Base-by-base conservation (phyloP, 768 basidiomycete genomes). In the Suillus subluteus region DNA sequence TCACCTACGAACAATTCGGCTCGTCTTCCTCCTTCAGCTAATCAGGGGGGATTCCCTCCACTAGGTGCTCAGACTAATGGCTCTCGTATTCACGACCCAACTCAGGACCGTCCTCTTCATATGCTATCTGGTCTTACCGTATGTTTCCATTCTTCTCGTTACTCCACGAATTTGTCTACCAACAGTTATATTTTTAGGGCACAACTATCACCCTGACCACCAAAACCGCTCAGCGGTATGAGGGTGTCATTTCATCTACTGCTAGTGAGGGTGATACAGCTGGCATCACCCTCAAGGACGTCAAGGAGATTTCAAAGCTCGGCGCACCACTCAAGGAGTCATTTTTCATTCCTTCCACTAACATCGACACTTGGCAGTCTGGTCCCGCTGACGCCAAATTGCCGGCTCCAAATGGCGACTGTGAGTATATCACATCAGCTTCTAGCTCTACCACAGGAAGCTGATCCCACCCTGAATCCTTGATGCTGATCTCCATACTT, bases 241-340 rank as follows among this genome's bases (percentile, higher is more conserved):
- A 94, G 74, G 93, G 92, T 65, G 87, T 87, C 69, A 81, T 95
- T 65, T 79, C 72, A 16, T 87, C 87, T 32, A 89, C 90, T 48
- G 75, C 74, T 66, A 79, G 75, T 26, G 91, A 93, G 72, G 88
- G 89, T 56, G 90, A 92, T 75, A 87, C 85, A 35, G 77, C 81
- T 15, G 94, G 93, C 56, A 86, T 94, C 63, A 88, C 88, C 9
- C 84, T 95, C 68, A 90, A 88, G 74, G 91, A 94, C 76, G 91
- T 86, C 73, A 91, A 88, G 79, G 92, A 95, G 69, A 79, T 94
- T 62, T 81, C 85, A 16, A 83, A 79, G 66, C 87, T 89, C 11
- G 89, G 87, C 58, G 85, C 86, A 1, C 86, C 93, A 38, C 83
- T 91, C 67, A 91, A 88, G 76, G 92, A 94, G 59, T 78, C 81